Base-by-base conservation (phyloP, 2,329 filamentous ascomycete genomes). In the Pseudogymnoascus verrucosus region DNA sequence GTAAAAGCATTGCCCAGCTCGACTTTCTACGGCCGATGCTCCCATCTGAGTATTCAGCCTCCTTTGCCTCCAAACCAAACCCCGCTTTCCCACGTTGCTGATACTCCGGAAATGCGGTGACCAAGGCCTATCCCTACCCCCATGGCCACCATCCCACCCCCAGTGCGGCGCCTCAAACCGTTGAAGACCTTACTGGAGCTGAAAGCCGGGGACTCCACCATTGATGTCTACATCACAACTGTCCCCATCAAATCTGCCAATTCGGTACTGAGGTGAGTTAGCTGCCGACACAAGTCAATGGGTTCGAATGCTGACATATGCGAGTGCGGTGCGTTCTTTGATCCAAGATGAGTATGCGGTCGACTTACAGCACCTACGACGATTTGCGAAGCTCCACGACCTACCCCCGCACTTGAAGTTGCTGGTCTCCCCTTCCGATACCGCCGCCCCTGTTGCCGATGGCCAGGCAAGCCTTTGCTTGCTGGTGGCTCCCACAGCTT, bases 221-320 rank as follows among this genome's bases (percentile, higher is more conserved):
- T 88, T 60, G 79, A 84, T 65, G 87, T 87, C 62, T 89, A 89
- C 73, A 84, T 91, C 67, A 88, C 90, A 60, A 82, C 88, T 71
- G 83, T 89, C 63, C 89, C 89, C 57, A 84, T 86, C 67, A 89
- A 87, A 75, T 81, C 82, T 69, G 89, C 89, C 68, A 91, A 89
- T 74, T 80, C 83, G 67, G 82, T 91, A 71, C 83, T 95, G 72
- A 86, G 82, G 89, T 92, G 78, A 74, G 85, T 80, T 23, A 42
- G 61, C 60, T 19, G 14, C 63, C 7, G 28, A 7, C 21, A 16
- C 51, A 21, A 21, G 10, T 12, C 28, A 21, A 57, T 57, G n/a
- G 19, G 11, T 16, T 47, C 63, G 59, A 59, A 34, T 39, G 63
- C 60, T 12, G 60, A 64, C 51, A 61, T 62, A 51, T 36, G 65